Percentiles rank a stretch among this genome's conserved stretches.
phyloP scores from a whole-genome alignment of 2,329 filamentous ascomycete species.

The Phaeosphaeria sp. region DNA sequence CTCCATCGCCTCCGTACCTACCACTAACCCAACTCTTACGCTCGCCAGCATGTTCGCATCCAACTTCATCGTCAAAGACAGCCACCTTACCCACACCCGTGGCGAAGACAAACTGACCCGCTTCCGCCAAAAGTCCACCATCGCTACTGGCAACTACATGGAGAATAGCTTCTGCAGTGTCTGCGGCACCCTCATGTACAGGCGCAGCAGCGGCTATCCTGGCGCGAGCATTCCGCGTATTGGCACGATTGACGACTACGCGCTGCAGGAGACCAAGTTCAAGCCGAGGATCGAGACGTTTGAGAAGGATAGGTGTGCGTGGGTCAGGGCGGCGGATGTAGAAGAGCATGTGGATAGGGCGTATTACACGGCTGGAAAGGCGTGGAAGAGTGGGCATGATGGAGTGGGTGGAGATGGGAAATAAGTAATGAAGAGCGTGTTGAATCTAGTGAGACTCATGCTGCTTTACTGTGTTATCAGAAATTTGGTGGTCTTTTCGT shows the following conservation, averaged over 20 bases:
- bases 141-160: conserved; percentile 56
- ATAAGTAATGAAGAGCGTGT: too few species aligned
- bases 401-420: conserved; percentile 10
- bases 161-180: conserved; percentile 67
- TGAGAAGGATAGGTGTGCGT: conserved; percentile 51
- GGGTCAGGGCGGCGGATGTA: conserved; percentile 10
- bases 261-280: conserved; percentile 61
- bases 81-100: conserved; percentile 57
- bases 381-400: conserved; percentile 19
- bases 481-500: too few species aligned
- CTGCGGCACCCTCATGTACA: conserved; percentile 69
- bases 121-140: conserved; percentile 50
- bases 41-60: conserved; percentile 60
- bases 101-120: conserved; percentile 58
- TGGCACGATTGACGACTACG: conserved; percentile 66
- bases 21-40: neutral
- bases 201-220: conserved; percentile 32
- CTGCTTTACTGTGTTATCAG: too few species aligned
- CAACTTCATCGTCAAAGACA: conserved; percentile 60
- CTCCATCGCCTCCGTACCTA: neutral
- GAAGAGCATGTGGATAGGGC: conserved; percentile 15
- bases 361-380: conserved; percentile 15
- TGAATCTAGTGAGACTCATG: too few species aligned
- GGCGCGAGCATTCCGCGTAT: conserved; percentile 46
- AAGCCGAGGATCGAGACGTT: conserved; percentile 61